These are phyloP conservation scores for Paraconiothyrium brasiliense DNA, from an alignment of 2,329 filamentous ascomycete species.

Conservation along the genomic window DNA sequence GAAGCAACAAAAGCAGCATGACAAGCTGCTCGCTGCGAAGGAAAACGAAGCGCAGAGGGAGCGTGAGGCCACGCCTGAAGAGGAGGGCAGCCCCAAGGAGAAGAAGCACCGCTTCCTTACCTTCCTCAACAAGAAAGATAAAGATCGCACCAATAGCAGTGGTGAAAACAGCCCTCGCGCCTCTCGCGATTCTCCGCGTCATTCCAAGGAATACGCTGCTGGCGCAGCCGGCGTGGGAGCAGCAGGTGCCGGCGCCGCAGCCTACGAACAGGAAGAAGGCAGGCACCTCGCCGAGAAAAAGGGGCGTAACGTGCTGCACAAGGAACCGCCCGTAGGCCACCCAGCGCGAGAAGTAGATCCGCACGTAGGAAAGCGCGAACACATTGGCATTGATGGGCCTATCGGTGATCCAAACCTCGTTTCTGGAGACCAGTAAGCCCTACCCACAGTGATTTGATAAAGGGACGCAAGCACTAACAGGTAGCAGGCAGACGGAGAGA, in stretches of 20 bases:
- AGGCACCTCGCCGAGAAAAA: conserved; percentile 34
- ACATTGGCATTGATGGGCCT: conserved; percentile 42
- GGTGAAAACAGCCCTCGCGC: conserved; percentile 28
- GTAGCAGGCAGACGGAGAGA: conserved; percentile 26
- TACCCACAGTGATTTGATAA: not conserved
- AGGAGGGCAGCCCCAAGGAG: conserved; percentile 29
- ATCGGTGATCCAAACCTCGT: conserved; percentile 38
- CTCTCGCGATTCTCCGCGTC: conserved; percentile 31
- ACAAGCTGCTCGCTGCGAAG: conserved; percentile 22
- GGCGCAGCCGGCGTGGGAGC: conserved; percentile 32
- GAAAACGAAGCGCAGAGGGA: conserved; percentile 17
- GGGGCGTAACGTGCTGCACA: conserved; percentile 51
- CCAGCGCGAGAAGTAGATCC: conserved; percentile 41
- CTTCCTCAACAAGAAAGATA: conserved; percentile 54
- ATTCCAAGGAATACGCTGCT: conserved; percentile 37
- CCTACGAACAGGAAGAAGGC: conserved; percentile 24
- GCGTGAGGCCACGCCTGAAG: conserved; percentile 17
- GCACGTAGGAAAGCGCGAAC: conserved; percentile 34
- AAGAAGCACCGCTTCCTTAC: conserved; percentile 52
- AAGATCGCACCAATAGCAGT: conserved; percentile 34
- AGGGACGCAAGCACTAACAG: conserved; percentile 5
- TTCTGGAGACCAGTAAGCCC: conserved; percentile 41
- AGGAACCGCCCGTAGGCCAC: conserved; percentile 52
- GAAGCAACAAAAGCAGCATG: conserved; percentile 19
- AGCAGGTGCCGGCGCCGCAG: conserved; percentile 24